These are phyloP conservation scores for Pythium phragmiticola DNA, from an alignment of 352 stramenopile genomes.

Conservation along the genomic window DNA sequence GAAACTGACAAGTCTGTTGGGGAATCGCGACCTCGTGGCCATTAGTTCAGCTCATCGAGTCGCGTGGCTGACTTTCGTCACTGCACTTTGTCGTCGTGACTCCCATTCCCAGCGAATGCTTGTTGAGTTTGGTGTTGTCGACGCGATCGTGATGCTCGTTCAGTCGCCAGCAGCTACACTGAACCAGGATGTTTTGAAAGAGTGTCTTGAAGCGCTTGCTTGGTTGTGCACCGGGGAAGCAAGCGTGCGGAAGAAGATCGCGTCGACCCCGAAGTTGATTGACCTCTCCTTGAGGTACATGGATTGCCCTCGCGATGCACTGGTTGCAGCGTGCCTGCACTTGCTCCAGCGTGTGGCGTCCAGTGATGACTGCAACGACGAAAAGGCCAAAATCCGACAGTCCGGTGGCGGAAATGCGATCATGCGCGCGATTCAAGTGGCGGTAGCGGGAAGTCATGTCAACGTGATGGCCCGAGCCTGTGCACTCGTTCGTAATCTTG, in stretches of 20 bases:
- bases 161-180: conserved; percentile 42
- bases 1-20: conserved; percentile 36
- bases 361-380: conserved; percentile 30
- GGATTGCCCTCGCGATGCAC: conserved; percentile 32
- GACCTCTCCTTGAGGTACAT: conserved; percentile 45
- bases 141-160: conserved; percentile 44
- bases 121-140: conserved; percentile 51
- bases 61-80: conserved; percentile 46
- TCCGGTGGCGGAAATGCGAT: conserved; percentile 37
- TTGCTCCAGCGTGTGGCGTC: conserved; percentile 51
- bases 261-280: conserved; percentile 42
- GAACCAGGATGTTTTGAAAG: conserved; percentile 38
- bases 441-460: conserved; percentile 10
- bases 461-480: conserved; percentile 39
- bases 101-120: conserved; percentile 44
- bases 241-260: conserved; percentile 38
- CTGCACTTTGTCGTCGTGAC: conserved; percentile 45
- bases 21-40: conserved; percentile 32
- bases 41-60: conserved; percentile 29
- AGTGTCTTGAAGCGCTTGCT: conserved; percentile 49
- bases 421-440: conserved; percentile 41
- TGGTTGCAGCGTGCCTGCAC: conserved; percentile 48
- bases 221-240: conserved; percentile 46
- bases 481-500: conserved; percentile 51
- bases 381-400: conserved; percentile 35